Evolutionary conservation across 2,329 filamentous ascomycete species (phyloP), one percentile per base, ranked within the genome.

Genomic region (Esteya vermicola): DNA sequence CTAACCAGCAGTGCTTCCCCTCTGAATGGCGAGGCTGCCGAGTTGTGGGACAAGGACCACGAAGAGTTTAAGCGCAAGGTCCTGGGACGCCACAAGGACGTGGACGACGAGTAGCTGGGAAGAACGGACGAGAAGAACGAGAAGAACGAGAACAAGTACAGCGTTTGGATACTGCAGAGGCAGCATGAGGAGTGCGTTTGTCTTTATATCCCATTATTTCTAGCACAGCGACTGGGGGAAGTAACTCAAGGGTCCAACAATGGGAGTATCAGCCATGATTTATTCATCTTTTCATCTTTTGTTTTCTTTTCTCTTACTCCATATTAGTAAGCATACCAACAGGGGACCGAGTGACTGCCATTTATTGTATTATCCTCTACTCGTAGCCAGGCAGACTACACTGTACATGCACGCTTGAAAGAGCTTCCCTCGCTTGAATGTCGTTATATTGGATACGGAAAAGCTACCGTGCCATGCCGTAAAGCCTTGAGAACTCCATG

Each of bases 1-100:
- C 53, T 54, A 49, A 50, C 46, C 48, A 36, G 3, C 26, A 96
- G 89, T 60, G 77, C 91, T 43, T 94, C 85, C 49, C 91, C 91
- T 3, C 68, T 98, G 47, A 98, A 98, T 53, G 93, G 86, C 44
- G 88, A 98, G 61, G 91, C 91, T 23, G 91, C 93, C 14, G 84
- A 94, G 58, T 70, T 98, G 32, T 98, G 91, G 88, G 89, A 95
- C 58, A 85, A 79, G 51, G 77, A 96, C 57, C 68, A 78, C 28
- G 78, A 75, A 34, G 85, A 93, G 58, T 96, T 91, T 70, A 85
- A 94, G 72, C 75, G 75, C 49, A 80, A 79, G 63, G 75, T 81
- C 26, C 52, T 72, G 47, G 72, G 62, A 36, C 68, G 76, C 44
- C 75, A 81, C 59, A 65, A 65, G 35, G 76, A 80, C 48, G 58